These are phyloP conservation scores for Cercospora canescens DNA, from an alignment of 2,329 filamentous ascomycete species.

Conservation along the genomic window DNA sequence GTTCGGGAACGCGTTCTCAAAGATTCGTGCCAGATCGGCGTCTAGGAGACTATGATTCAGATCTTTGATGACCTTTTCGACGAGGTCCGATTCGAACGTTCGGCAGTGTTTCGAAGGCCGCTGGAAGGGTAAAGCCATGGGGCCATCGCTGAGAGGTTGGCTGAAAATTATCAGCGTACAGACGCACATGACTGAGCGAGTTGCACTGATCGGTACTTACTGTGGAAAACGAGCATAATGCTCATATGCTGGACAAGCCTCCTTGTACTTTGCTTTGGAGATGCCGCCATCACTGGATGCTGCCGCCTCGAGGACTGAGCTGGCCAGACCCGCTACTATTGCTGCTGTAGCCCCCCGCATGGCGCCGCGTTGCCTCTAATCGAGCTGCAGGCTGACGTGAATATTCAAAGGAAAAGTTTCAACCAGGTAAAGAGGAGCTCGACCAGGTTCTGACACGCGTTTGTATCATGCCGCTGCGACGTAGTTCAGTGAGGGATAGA, in stretches of 20 bases:
- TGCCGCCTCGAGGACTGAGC: constrained; percentile 30
- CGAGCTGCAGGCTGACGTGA: background rate
- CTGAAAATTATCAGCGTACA: constrained; percentile 48
- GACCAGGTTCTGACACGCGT: background rate
- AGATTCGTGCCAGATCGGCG: constrained; percentile 84
- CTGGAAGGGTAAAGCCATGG: constrained; percentile 80
- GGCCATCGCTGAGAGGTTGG: constrained; percentile 75
- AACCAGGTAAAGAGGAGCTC: background rate
- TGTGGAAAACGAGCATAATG: constrained; percentile 40
- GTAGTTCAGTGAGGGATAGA: background rate
- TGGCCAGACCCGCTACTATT: constrained; percentile 32
- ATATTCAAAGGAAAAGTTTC: background rate
- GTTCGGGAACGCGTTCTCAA: constrained; percentile 78
- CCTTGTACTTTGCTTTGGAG: constrained; percentile 36
- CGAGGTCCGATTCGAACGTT: constrained; percentile 82
- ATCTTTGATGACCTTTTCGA: constrained; percentile 84
- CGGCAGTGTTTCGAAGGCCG: constrained; percentile 78
- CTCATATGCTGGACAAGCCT: constrained; percentile 41
- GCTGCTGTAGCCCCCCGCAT: constrained; percentile 31
- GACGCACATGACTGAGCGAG: background rate
- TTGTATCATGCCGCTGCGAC: background rate
- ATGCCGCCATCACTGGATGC: constrained; percentile 25
- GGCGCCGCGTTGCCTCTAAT: background rate
- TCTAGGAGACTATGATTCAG: constrained; percentile 78
- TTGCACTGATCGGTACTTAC: constrained; percentile 25